These are phyloP conservation scores for Lobosporangium transversale DNA, from an alignment of 192 early-diverging fungal species.

Conservation along the genomic window DNA sequence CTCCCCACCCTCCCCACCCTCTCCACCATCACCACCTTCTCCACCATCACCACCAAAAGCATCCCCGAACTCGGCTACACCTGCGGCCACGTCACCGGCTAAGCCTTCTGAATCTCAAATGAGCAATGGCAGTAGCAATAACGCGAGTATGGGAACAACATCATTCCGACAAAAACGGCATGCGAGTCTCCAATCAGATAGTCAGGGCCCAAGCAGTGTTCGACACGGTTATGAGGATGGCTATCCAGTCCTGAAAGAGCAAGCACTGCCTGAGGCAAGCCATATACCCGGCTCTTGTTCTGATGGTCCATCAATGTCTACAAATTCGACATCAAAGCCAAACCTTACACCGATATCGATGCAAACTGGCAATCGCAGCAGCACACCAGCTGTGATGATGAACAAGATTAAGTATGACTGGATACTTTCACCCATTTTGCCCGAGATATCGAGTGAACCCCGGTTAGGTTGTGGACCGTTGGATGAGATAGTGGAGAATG, in stretches of 20 bases:
- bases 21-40: neutral
- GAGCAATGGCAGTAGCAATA: constrained; percentile 1
- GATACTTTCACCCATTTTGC: constrained; percentile 20
- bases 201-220: neutral
- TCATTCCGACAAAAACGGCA: constrained; percentile 37
- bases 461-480: constrained; percentile 35
- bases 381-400: constrained; percentile 47
- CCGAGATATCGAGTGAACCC: constrained; percentile 4
- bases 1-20: too few relatives aligned
- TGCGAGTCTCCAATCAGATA: constrained; percentile 26
- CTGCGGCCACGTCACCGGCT: neutral
- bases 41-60: neutral
- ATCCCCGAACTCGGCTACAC: too few relatives aligned
- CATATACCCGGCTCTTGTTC: constrained; percentile 1
- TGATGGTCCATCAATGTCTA: neutral
- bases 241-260: neutral
- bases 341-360: neutral
- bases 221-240: constrained; percentile 13
- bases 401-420: constrained; percentile 46
- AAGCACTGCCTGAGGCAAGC: neutral
- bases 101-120: too few relatives aligned
- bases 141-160: constrained; percentile 1
- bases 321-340: neutral
- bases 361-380: constrained; percentile 25
- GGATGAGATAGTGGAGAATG: too few relatives aligned